Conservation (phyloP, 129 eudicot species). For the Pulicaria dysenterica region DNA sequence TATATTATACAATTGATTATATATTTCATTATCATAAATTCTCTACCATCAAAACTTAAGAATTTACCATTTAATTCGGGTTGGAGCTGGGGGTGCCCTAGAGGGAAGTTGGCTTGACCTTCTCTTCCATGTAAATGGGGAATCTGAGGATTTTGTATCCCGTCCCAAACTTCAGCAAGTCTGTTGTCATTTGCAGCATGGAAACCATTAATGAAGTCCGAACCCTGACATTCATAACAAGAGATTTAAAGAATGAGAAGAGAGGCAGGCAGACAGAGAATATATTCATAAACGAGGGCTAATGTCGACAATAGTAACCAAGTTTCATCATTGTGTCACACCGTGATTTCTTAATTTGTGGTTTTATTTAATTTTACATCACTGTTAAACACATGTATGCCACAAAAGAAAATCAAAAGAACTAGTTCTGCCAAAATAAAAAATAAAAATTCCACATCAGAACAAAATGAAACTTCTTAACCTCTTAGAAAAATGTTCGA, state of each 20-base stretch:
- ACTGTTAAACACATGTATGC: too few species aligned
- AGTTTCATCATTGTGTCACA: too few species aligned
- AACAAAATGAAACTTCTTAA: too few species aligned
- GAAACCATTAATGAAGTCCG: slow-evolving; percentile 70
- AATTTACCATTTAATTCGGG: slow-evolving; percentile 69
- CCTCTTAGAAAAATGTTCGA: too few species aligned
- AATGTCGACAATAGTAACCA: too few species aligned
- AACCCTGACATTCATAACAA: slow-evolving; percentile 47
- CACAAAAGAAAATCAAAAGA: too few species aligned
- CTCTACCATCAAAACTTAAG: too few species aligned
- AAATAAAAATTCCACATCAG: too few species aligned
- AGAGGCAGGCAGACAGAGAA: not conserved
- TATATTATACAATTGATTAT: not conserved
- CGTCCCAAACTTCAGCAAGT: slow-evolving; percentile 86
- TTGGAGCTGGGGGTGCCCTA: slow-evolving; percentile 50
- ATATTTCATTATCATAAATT: not conserved
- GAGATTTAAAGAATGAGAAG: too few species aligned
- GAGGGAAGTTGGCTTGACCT: slow-evolving; percentile 19
- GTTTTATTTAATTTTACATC: too few species aligned
- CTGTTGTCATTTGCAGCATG: slow-evolving; percentile 71
- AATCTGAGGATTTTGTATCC: slow-evolving; percentile 73
- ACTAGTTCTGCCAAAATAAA: too few species aligned
- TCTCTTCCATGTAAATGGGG: slow-evolving; percentile 26
- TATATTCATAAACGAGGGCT: not conserved
- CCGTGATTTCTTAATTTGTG: too few species aligned